phyloP scores from a whole-genome alignment of 352 stramenopile genomes.

The Globisporangium rhizosaccharum region DNA sequence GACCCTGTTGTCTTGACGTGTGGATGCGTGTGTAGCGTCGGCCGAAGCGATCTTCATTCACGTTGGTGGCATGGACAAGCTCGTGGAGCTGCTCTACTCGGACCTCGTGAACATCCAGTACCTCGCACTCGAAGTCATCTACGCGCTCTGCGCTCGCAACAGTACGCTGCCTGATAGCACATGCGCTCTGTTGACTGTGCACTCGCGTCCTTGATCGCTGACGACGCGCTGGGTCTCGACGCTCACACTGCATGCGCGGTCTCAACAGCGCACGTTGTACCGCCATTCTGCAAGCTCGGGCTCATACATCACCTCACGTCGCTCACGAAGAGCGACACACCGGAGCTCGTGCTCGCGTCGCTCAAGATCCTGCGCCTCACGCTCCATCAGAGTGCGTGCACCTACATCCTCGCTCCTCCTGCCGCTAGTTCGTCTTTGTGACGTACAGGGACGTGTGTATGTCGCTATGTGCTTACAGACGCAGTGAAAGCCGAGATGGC shows the following conservation, averaged over 20 bases:
- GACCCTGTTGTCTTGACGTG: not conserved
- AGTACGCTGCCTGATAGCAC: constrained; percentile 15
- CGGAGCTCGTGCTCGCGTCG: constrained; percentile 33
- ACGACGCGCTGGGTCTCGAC: not conserved
- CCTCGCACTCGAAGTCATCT: constrained; percentile 47
- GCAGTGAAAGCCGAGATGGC: constrained; percentile 30
- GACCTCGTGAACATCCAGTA: constrained; percentile 28
- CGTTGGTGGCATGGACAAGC: constrained; percentile 42
- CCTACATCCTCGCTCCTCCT: not conserved
- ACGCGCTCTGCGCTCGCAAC: constrained; percentile 39
- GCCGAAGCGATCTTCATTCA: constrained; percentile 43
- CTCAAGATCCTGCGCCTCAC: constrained; percentile 52
- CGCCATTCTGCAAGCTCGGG: constrained; percentile 34
- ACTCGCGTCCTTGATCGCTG: not conserved
- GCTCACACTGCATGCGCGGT: not conserved
- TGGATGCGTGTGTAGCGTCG: constrained; percentile 17
- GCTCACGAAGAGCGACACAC: constrained; percentile 24
- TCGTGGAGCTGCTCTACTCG: constrained; percentile 33
- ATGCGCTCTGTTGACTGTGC: not conserved
- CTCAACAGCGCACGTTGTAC: constrained; percentile 29
- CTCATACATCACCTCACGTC: constrained; percentile 31
- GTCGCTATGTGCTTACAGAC: constrained; percentile 10
- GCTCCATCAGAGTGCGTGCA: constrained; percentile 37
- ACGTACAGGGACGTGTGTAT: not conserved
- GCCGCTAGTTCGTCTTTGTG: not conserved